These are phyloP conservation scores for Glarea lozoyensis DNA, from an alignment of 495 filamentous ascomycete species.

Conservation along the genomic window DNA sequence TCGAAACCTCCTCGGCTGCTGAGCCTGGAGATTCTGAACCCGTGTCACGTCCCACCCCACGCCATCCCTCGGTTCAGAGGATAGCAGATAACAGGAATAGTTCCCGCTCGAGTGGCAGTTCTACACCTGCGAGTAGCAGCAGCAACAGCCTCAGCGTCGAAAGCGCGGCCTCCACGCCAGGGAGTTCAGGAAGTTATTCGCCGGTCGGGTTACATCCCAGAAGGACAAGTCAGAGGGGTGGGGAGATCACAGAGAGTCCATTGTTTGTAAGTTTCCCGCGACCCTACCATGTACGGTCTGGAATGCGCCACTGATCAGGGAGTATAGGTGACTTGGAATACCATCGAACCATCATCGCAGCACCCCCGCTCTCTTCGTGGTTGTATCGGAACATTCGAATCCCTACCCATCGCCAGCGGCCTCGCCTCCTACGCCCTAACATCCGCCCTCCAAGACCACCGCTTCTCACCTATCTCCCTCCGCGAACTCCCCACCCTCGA, in stretches of 20 bases:
- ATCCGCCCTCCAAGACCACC: constrained; percentile 80
- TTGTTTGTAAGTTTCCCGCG: constrained; percentile 58
- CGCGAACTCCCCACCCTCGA: constrained; percentile 61
- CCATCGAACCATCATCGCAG: constrained; percentile 44
- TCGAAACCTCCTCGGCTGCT: constrained; percentile 26
- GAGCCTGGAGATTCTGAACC: constrained; percentile 13
- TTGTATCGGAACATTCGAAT: constrained; percentile 73
- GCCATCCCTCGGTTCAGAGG: constrained; percentile 20
- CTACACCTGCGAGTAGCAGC: constrained; percentile 10
- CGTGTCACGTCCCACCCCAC: constrained; percentile 18
- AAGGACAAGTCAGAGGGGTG: constrained; percentile 23
- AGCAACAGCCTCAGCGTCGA: constrained; percentile 7
- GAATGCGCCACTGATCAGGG: background rate
- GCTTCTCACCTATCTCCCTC: constrained; percentile 66
- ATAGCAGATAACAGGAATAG: constrained; percentile 16
- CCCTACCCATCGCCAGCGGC: constrained; percentile 62
- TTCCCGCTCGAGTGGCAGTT: constrained; percentile 3
- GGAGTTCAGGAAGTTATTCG: constrained; percentile 13
- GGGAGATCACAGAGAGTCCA: constrained; percentile 39
- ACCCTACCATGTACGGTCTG: background rate
- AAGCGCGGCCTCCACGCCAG: constrained; percentile 6
- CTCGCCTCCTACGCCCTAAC: constrained; percentile 77
- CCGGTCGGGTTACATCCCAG: constrained; percentile 16
- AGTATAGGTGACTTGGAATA: constrained; percentile 69
- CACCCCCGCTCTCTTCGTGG: constrained; percentile 65